Conservation (phyloP, 2,329 filamentous ascomycete species). For the Xylaria arbuscula region DNA sequence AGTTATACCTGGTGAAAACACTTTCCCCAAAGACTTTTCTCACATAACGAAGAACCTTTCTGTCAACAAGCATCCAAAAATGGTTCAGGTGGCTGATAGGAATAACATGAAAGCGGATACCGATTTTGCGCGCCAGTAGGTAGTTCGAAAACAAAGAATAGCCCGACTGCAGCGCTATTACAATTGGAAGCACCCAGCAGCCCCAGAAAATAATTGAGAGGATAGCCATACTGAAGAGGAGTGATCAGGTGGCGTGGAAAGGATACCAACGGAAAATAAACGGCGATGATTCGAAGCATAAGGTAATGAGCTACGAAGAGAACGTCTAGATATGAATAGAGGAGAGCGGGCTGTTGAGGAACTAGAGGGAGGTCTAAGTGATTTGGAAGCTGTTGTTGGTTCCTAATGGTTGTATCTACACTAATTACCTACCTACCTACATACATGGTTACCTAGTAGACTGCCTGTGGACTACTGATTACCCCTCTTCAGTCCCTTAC, state of each 20-base stretch:
- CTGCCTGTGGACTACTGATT: no score
- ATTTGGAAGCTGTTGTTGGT: no score
- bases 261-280: not conserved
- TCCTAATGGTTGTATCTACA: no score
- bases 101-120: conserved; percentile 48
- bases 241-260: not conserved
- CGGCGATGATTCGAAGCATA: not conserved
- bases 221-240: conserved; percentile 19
- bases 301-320: not conserved
- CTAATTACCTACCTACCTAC: no score
- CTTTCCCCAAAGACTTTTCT: conserved; percentile 40
- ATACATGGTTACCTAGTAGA: no score
- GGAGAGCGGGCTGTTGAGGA: no score
- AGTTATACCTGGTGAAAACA: conserved; percentile 51
- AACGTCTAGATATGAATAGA: no score
- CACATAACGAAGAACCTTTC: conserved; percentile 18
- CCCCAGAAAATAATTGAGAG: conserved; percentile 25
- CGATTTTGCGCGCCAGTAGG: conserved; percentile 42
- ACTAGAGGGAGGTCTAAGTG: no score
- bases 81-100: conserved; percentile 48
- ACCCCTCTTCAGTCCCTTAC: no score
- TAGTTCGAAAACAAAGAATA: conserved; percentile 31
- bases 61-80: conserved; percentile 47
- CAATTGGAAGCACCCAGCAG: conserved; percentile 21
- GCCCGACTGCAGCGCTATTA: conserved; percentile 13